These are phyloP conservation scores for Nepenthes gracilis DNA, from an alignment of 148 eudicot genomes.

Conservation along the genomic window DNA sequence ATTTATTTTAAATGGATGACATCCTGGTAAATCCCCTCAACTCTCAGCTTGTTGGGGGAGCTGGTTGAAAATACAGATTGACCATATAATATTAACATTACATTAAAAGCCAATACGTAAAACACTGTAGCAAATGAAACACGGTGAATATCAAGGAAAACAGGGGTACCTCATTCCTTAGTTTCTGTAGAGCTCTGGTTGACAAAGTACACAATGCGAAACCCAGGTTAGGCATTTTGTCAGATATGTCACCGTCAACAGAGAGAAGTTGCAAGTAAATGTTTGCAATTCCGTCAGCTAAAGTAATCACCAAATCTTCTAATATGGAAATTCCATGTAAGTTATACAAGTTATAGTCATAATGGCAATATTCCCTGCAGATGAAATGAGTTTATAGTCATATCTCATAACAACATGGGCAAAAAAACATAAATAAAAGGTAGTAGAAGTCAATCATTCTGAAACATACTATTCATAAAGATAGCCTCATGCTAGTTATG, in stretches of 20 bases:
- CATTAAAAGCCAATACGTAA: no score
- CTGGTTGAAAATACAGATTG: no score
- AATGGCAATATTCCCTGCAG: slow-evolving; percentile 61
- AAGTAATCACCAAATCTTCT: slow-evolving; percentile 75
- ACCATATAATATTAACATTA: no score
- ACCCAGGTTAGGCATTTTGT: slow-evolving; percentile 54
- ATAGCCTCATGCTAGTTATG: no score
- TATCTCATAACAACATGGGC: not conserved
- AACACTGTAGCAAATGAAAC: no score
- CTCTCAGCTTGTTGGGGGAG: no score
- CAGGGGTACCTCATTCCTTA: slow-evolving; percentile 72
- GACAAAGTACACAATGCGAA: slow-evolving; percentile 66
- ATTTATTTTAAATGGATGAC: no score
- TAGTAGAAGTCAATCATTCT: not conserved
- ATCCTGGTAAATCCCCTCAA: no score
- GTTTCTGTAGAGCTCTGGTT: slow-evolving; percentile 79
- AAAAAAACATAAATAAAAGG: not conserved
- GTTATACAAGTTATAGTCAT: slow-evolving; percentile 38
- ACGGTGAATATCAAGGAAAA: not conserved
- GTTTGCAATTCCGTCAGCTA: slow-evolving; percentile 91
- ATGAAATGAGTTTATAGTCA: slow-evolving; percentile 2
- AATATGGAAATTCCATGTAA: slow-evolving; percentile 53
- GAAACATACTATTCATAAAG: not conserved
- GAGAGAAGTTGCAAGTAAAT: slow-evolving; percentile 88
- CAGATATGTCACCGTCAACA: slow-evolving; percentile 69